phyloP scores from a whole-genome alignment of 202 grass and related monocot species.

The Eragrostis tef region DNA sequence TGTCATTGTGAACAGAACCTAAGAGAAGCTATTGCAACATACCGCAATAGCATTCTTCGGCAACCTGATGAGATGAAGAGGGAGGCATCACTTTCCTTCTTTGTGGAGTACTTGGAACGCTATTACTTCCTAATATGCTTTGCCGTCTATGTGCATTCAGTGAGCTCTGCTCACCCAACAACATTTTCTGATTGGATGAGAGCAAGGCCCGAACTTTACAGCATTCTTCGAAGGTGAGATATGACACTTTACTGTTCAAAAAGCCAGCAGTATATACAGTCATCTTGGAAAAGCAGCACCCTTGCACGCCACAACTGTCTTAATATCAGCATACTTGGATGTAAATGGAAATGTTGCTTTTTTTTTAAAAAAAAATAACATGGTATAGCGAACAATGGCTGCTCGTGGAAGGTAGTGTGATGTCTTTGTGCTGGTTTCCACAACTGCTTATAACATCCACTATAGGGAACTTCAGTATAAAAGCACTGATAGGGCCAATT shows the following conservation, averaged over 20 bases:
- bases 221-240: conserved; percentile 90
- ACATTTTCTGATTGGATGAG: conserved; percentile 93
- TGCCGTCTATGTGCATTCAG: conserved; percentile 90
- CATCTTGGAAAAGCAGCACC: background rate
- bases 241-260: conserved; percentile 34
- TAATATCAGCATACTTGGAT: too few relatives aligned
- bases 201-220: conserved; percentile 95
- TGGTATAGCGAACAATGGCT: background rate
- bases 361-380: too few relatives aligned
- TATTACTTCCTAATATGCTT: conserved; percentile 99
- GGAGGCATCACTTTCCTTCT: conserved; percentile 96
- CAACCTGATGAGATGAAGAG: conserved; percentile 99
- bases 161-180: conserved; percentile 66
- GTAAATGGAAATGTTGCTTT: too few relatives aligned
- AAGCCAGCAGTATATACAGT: conserved; percentile 35
- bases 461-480: conserved; percentile 25
- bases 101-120: conserved; percentile 97
- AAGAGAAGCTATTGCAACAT: conserved; percentile 92
- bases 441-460: background rate
- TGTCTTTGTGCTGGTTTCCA: conserved; percentile 17
- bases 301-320: too few relatives aligned
- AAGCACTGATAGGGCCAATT: conserved; percentile 28
- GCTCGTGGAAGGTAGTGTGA: background rate
- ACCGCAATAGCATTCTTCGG: conserved; percentile 92
- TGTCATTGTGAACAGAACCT: conserved; percentile 79